Conservation (phyloP, 192 early-diverging fungal genomes). For the Oehlia diaphana region DNA sequence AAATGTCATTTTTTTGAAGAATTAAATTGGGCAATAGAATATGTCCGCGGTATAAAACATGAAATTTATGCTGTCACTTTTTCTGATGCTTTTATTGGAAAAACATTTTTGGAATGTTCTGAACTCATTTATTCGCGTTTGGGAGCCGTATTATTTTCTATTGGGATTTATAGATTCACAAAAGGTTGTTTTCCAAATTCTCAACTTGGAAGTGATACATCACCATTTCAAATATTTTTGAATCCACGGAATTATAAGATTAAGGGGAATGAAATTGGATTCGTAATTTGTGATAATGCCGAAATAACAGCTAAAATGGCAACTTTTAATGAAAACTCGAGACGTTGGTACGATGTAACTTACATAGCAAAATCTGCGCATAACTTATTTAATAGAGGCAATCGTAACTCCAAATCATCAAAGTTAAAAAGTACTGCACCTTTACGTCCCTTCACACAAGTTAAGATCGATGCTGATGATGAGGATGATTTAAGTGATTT, state of each 20-base stretch:
- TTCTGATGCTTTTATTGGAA: constrained; percentile 45
- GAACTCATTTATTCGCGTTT: constrained; percentile 57
- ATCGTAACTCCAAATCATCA: neutral
- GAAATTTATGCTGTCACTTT: constrained; percentile 66
- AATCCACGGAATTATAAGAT: constrained; percentile 62
- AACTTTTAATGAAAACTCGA: constrained; percentile 5
- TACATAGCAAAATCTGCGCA: neutral
- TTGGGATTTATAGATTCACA: constrained; percentile 35
- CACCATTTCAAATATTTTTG: constrained; percentile 32
- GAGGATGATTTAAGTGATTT: neutral
- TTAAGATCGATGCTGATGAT: neutral
- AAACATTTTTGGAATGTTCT: constrained; percentile 57
- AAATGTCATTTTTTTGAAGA: neutral
- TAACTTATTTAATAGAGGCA: neutral
- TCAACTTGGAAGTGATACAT: constrained; percentile 2
- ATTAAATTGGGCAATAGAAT: constrained; percentile 59
- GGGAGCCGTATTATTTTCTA: constrained; percentile 61
- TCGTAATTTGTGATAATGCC: constrained; percentile 44
- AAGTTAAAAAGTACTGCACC: neutral
- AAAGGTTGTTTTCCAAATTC: neutral
- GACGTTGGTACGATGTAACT: neutral
- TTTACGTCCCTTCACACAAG: neutral
- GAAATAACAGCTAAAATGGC: constrained; percentile 17
- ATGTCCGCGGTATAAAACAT: constrained; percentile 57
- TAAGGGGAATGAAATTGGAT: constrained; percentile 62